These are phyloP conservation scores for Dictyostelium capitatum DNA, from an alignment of 78 protist genomes.

Conservation along the genomic window DNA sequence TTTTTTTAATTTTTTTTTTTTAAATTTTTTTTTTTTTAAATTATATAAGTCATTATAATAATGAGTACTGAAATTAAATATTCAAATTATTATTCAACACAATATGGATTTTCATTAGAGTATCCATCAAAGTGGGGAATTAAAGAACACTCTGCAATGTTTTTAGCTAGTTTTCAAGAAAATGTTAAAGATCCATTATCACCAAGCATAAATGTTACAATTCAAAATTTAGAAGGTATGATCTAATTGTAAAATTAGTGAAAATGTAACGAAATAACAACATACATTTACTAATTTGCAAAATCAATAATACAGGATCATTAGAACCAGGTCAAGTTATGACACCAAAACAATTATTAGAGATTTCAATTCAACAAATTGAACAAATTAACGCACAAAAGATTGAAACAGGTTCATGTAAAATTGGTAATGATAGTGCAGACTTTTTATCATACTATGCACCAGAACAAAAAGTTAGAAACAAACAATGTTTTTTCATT, in stretches of 20 bases:
- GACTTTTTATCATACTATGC: not conserved
- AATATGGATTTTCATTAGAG: conserved; percentile 35
- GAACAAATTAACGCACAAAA: not conserved
- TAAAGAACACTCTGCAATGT: conserved; percentile 25
- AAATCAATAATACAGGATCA: no score
- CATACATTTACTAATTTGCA: no score
- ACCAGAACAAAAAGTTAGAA: not conserved
- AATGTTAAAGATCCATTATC: not conserved
- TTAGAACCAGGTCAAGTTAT: not conserved
- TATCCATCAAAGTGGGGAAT: conserved; percentile 45
- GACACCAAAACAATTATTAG: conserved; percentile 27
- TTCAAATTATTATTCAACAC: not conserved
- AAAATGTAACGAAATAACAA: no score
- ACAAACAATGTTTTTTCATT: conserved; percentile 17
- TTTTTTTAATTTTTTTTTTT: not conserved
- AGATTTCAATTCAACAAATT: conserved; percentile 31
- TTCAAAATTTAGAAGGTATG: conserved; percentile 52
- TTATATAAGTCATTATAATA: not conserved
- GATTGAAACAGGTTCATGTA: not conserved
- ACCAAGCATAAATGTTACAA: conserved; percentile 2
- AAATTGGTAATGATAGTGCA: not conserved
- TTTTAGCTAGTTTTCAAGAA: not conserved
- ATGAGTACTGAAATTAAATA: not conserved
- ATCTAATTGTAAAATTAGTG: no score
- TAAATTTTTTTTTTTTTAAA: not conserved